Base-by-base conservation (phyloP, 345 rosid genomes). In the rapeseed (Brassica napus) region DNA sequence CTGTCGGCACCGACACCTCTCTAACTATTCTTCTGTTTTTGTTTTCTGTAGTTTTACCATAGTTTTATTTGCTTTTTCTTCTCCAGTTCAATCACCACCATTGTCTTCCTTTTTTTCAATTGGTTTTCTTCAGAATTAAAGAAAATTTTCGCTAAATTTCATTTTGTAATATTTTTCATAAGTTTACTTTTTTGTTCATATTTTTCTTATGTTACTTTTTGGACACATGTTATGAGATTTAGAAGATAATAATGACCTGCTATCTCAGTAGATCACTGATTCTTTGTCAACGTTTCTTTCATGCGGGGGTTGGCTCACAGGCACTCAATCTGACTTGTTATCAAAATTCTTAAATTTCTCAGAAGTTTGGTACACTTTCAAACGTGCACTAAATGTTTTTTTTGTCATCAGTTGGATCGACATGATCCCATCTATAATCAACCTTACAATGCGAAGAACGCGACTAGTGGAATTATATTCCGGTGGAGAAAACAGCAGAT, bases 1-100 rank as follows among this genome's bases (percentile, higher is more conserved):
- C 75, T 74, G 83, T 80, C 83, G 83, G 83, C 79, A 80, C 83
- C 83, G 83, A 80, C 83, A 61, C 79, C 44, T 63, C 71, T 69
- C 79, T 69, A 42, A 28, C 77, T 79, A 66, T 73, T 78, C 72
- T 8, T 64, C 15, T 37, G 37, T 65, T 71, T 14, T 58, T 9
- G 44, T 57, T 16, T 54, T 77, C 9, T 57, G 16, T 63, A 16
- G 44, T 37, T 71, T 61, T 39, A 32, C 55, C 58, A 21, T 54
- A n/a, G 26, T 47, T 61, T 28, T 11, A 47, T 60, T 52, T 62
- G 23, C 30, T 4, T 77, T 62, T 71, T 63, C 39, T 64, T 71
- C 37, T 64, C 55, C n/a, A 15, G 2, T 24, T 52, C 57, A 68
- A 32, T 52, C 14, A 52, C 32, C n/a, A 59, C 55, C 54, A 60